Percentiles rank a stretch among this genome's conserved stretches.
Evolutionary conservation across 2,329 filamentous ascomycete species (phyloP).

Genomic region (Aspergillus transmontanensis): DNA sequence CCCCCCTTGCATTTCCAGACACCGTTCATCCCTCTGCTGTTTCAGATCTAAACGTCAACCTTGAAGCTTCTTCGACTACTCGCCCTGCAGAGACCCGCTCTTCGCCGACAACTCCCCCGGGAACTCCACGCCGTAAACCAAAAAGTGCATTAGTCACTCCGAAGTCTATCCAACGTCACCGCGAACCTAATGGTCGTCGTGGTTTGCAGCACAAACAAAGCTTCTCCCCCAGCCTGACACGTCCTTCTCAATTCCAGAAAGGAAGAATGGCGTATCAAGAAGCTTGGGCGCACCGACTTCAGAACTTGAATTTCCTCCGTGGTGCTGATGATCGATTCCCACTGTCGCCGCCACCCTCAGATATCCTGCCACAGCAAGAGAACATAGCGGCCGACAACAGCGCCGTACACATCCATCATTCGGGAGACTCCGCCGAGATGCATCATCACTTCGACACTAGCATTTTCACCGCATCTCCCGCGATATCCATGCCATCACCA

Average conservation of each 20-base stretch:
- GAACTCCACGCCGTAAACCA: slow-evolving; percentile 40
- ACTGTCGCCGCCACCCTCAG: slow-evolving; percentile 50
- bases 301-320: slow-evolving; percentile 53
- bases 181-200: slow-evolving; percentile 45
- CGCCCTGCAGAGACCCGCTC: slow-evolving; percentile 23
- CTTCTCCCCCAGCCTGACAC: slow-evolving; percentile 57
- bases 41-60: slow-evolving; percentile 33
- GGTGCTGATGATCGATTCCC: slow-evolving; percentile 46
- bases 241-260: slow-evolving; percentile 52
- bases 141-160: slow-evolving; percentile 42
- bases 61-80: slow-evolving; percentile 35
- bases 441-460: slow-evolving; percentile 34
- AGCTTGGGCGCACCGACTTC: slow-evolving; percentile 56
- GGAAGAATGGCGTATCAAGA: slow-evolving; percentile 46
- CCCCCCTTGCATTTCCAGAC: slow-evolving; percentile 38
- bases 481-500: slow-evolving; percentile 37
- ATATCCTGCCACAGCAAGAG: slow-evolving; percentile 44
- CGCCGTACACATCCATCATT: slow-evolving; percentile 36
- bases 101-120: slow-evolving; percentile 40
- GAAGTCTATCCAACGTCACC: slow-evolving; percentile 42
- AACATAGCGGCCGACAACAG: slow-evolving; percentile 35
- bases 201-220: slow-evolving; percentile 45
- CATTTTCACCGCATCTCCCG: slow-evolving; percentile 37
- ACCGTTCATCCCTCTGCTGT: slow-evolving; percentile 41
- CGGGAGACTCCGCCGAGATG: slow-evolving; percentile 36